A percentile compares a stretch with the other conserved stretches of the same genome.
These are phyloP conservation scores for Fusarium sp. DNA, from an alignment of 2,329 filamentous ascomycete genomes.

Conservation along the genomic window DNA sequence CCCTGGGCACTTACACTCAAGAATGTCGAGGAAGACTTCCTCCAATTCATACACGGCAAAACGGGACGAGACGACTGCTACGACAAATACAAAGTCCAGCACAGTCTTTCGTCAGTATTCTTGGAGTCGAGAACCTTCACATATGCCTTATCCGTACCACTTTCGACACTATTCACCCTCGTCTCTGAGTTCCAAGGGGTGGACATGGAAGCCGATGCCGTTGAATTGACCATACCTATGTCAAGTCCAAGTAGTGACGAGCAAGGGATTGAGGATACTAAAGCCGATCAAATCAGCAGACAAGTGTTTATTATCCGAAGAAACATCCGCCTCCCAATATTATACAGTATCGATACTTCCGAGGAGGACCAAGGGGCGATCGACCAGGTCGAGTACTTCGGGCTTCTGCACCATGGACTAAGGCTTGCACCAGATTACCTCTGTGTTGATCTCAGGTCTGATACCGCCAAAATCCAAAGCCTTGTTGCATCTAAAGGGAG, in stretches of 20 bases:
- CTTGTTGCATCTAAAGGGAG: neutral
- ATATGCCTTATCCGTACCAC: neutral
- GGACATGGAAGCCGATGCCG: constrained; percentile 4
- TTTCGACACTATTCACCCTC: neutral
- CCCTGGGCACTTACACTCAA: constrained; percentile 15
- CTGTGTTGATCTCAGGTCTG: neutral
- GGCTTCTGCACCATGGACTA: neutral
- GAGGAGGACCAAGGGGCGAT: accelerated
- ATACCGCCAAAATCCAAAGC: neutral
- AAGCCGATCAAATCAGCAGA: neutral
- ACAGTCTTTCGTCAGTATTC: neutral
- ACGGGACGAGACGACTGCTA: neutral
- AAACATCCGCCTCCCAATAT: neutral
- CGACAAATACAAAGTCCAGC: constrained; percentile 3
- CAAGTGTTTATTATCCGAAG: neutral
- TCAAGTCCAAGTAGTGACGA: neutral
- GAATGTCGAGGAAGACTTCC: constrained; percentile 17
- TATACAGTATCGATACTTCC: neutral
- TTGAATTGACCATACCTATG: constrained; percentile 5
- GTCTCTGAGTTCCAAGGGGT: neutral
- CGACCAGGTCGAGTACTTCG: neutral
- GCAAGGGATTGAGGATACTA: accelerated
- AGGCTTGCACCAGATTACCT: constrained; percentile 7
- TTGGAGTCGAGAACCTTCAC: neutral
- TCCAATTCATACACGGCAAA: constrained; percentile 5